A percentile compares a stretch with the other conserved stretches of the same genome.
These are phyloP conservation scores for Salix koriyanagi DNA, from an alignment of 345 rosid genomes.

Conservation along the genomic window DNA sequence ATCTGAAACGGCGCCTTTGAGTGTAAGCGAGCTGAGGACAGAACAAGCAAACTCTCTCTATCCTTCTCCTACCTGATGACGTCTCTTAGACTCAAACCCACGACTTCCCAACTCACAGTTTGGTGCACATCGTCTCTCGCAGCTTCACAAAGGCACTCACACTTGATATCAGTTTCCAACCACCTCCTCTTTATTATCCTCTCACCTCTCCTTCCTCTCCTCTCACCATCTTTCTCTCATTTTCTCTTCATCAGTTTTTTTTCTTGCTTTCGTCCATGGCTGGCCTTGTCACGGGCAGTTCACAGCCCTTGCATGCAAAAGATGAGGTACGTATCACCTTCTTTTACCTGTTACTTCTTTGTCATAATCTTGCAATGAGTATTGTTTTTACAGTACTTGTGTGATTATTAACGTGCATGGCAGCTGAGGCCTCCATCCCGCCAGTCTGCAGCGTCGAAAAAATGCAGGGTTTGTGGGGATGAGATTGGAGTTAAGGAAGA, in stretches of 20 bases:
- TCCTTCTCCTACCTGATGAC: slow-evolving; percentile 26
- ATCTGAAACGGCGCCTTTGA: slow-evolving; percentile 21
- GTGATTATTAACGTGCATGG: slow-evolving; percentile 1
- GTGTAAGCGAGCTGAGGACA: slow-evolving; percentile 24
- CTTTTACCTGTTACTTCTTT: background rate
- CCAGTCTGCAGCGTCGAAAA: slow-evolving; percentile 36
- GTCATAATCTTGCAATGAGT: background rate
- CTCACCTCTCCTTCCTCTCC: slow-evolving; percentile 10
- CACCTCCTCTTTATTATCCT: background rate
- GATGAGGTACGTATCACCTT: slow-evolving; percentile 32
- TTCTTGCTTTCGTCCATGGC: slow-evolving; percentile 42
- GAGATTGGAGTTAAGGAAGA: slow-evolving; percentile 54
- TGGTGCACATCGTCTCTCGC: slow-evolving; percentile 38
- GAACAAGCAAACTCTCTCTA: slow-evolving; percentile 9
- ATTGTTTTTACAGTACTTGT: background rate
- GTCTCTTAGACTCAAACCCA: slow-evolving; percentile 61
- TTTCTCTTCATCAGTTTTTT: slow-evolving; percentile 8
- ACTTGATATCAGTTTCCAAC: background rate
- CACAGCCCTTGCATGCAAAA: slow-evolving; percentile 25
- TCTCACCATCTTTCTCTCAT: slow-evolving; percentile 22
- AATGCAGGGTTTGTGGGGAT: slow-evolving; percentile 77
- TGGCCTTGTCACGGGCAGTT: slow-evolving; percentile 34
- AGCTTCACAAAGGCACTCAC: background rate
- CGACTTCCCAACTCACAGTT: slow-evolving; percentile 83
- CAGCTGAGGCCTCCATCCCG: slow-evolving; percentile 38